A percentile compares a stretch with the other conserved stretches of the same genome.
Conservation (phyloP, 805 yeast species). For the Metschnikowia gelsemii region DNA sequence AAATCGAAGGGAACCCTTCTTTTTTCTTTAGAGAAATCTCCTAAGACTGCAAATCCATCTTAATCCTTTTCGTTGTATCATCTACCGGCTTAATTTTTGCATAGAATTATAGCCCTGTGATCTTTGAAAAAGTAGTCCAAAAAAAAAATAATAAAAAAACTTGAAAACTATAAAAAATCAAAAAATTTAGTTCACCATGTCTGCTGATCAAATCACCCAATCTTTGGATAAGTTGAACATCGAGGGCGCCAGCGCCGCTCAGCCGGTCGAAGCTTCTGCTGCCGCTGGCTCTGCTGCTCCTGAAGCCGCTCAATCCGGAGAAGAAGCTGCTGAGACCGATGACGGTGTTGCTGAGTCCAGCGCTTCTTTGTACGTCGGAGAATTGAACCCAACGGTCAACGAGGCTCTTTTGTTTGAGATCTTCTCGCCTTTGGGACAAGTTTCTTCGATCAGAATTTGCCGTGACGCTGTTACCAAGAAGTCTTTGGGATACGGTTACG, state of each 20-base stretch:
- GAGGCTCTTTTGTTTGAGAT: slow-evolving; percentile 94
- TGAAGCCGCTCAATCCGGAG: slow-evolving; percentile 27
- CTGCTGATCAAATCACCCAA: slow-evolving; percentile 46
- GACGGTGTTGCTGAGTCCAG: slow-evolving; percentile 51
- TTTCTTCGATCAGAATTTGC: slow-evolving; percentile 95
- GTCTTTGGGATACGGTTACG: slow-evolving; percentile 97
- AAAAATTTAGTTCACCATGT: slow-evolving; percentile 22
- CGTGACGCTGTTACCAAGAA: slow-evolving; percentile 97
- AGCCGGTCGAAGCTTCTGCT: slow-evolving; percentile 27
- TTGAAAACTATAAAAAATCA: slow-evolving; percentile 15
- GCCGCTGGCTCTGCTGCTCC: slow-evolving; percentile 27
- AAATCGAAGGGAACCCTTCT: background rate
- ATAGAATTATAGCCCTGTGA: no score
- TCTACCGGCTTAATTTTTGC: no score
- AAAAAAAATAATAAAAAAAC: slow-evolving; percentile 14
- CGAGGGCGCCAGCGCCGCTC: slow-evolving; percentile 34
- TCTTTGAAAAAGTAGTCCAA: slow-evolving; percentile 14
- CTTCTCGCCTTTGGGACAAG: slow-evolving; percentile 93
- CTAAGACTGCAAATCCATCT: slow-evolving; percentile 15
- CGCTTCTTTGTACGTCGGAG: slow-evolving; percentile 96
- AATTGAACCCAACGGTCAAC: slow-evolving; percentile 85
- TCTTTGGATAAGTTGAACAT: slow-evolving; percentile 49
- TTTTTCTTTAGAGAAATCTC: slow-evolving; percentile 22
- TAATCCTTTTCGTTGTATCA: slow-evolving; percentile 11
- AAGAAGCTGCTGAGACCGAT: slow-evolving; percentile 30